Conservation (phyloP, 1,139 yeast species). For the Debaryomyces udenii region DNA sequence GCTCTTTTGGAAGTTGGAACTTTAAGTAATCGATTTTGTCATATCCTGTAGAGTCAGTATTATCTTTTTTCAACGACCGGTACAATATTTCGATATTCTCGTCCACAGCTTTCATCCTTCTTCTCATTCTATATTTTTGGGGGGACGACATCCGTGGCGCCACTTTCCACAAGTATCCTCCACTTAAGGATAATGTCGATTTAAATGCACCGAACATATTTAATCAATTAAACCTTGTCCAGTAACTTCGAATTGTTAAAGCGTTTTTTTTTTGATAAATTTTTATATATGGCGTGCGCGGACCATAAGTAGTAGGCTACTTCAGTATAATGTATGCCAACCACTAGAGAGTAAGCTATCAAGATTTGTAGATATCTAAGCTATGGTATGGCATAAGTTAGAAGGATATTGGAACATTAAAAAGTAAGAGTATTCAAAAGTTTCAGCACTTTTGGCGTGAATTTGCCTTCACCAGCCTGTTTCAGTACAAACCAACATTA, state of each 20-base stretch:
- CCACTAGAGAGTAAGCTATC: too few relatives aligned
- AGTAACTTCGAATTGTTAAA: neutral
- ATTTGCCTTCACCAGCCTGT: too few relatives aligned
- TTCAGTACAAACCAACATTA: too few relatives aligned
- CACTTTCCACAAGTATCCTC: conserved; percentile 86
- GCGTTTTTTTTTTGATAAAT: conserved; percentile 7
- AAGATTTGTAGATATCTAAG: too few relatives aligned
- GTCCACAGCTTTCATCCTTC: conserved; percentile 81
- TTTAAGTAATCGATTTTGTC: conserved; percentile 57
- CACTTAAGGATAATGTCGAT: conserved; percentile 60
- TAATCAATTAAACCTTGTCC: neutral
- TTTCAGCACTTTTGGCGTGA: too few relatives aligned
- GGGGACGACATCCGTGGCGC: conserved; percentile 70
- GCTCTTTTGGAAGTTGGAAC: conserved; percentile 71
- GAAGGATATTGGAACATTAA: too few relatives aligned
- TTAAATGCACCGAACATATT: conserved; percentile 83
- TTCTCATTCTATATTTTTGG: conserved; percentile 83
- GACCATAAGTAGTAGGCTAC: too few relatives aligned
- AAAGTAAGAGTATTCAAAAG: too few relatives aligned
- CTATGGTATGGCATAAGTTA: too few relatives aligned
- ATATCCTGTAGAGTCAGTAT: conserved; percentile 49
- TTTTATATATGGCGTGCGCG: conserved; percentile 6
- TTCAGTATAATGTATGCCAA: too few relatives aligned
- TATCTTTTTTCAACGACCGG: conserved; percentile 50
- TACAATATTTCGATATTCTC: conserved; percentile 71